These are phyloP conservation scores for Dactylorhiza incarnata DNA, from an alignment of 106 monocot genomes.

Conservation along the genomic window DNA sequence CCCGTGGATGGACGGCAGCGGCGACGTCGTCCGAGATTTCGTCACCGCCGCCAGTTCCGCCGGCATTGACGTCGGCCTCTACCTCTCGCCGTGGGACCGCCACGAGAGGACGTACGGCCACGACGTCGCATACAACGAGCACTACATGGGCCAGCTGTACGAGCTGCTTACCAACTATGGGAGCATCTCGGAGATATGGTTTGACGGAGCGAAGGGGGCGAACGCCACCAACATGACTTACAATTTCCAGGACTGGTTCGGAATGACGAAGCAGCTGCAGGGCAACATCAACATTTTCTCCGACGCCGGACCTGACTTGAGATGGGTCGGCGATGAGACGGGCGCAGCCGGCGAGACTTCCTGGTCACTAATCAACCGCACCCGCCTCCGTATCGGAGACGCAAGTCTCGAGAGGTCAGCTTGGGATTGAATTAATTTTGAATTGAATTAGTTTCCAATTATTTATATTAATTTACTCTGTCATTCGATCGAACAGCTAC, in stretches of 20 bases:
- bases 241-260: conserved; percentile 74
- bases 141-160: conserved; percentile 60
- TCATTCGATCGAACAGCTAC: conserved; percentile 36
- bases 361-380: conserved; percentile 73
- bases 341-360: conserved; percentile 67
- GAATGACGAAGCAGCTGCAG: conserved; percentile 58
- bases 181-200: conserved; percentile 74
- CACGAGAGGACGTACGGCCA: conserved; percentile 68
- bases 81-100: conserved; percentile 92
- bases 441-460: neutral
- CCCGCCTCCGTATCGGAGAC: conserved; percentile 57
- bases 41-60: conserved; percentile 36
- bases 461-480: neutral
- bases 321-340: conserved; percentile 85
- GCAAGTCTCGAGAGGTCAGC: conserved; percentile 28
- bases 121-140: conserved; percentile 68
- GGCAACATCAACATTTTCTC: conserved; percentile 89
- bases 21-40: conserved; percentile 65
- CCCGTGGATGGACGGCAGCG: conserved; percentile 59
- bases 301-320: conserved; percentile 76
- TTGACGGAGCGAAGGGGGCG: conserved; percentile 83
- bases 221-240: conserved; percentile 83
- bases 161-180: conserved; percentile 77
- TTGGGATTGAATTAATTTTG: neutral
- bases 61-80: conserved; percentile 62